Percentiles rank a stretch among this genome's conserved stretches.
These are phyloP conservation scores for Colletotrichum graminicola DNA, from an alignment of 2,329 filamentous ascomycete genomes.

Conservation along the genomic window DNA sequence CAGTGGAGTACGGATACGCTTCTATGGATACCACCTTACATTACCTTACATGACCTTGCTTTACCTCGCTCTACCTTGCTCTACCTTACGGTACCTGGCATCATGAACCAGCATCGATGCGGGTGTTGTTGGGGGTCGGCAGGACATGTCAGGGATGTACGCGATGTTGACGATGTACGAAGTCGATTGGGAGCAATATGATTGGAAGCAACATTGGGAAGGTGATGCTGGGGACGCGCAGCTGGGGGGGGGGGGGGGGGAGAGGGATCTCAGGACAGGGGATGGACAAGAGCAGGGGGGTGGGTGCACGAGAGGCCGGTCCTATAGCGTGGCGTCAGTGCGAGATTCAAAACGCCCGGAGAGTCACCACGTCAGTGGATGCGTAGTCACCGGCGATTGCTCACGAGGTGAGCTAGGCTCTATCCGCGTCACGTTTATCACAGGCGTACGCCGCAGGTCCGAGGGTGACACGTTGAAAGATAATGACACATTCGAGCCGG, in stretches of 20 bases:
- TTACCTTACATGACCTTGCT: not conserved
- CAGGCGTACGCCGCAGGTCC: too few relatives aligned
- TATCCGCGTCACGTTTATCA: too few relatives aligned
- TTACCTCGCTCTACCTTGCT: not conserved
- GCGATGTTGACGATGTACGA: not conserved
- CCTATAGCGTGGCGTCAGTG: too few relatives aligned
- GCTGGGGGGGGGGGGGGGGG: not conserved
- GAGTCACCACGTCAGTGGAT: too few relatives aligned
- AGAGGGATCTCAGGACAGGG: too few relatives aligned
- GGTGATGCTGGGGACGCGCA: not conserved
- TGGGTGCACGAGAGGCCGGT: too few relatives aligned
- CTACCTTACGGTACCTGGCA: not conserved
- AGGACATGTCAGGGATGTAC: not conserved
- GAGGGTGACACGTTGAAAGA: too few relatives aligned
- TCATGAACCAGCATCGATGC: conserved; percentile 1
- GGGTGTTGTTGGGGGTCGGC: not conserved
- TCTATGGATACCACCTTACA: not conserved
- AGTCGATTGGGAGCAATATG: not conserved
- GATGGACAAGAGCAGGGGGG: conserved; percentile 17
- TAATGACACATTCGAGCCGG: too few relatives aligned
- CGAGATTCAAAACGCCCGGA: too few relatives aligned
- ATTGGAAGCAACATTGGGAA: not conserved
- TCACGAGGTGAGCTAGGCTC: too few relatives aligned
- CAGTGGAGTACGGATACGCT: not conserved
- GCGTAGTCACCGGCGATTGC: too few relatives aligned